Evolutionary conservation across 179 eudicot genomes (phyloP).

Genomic region (Corrigiola litoralis): DNA sequence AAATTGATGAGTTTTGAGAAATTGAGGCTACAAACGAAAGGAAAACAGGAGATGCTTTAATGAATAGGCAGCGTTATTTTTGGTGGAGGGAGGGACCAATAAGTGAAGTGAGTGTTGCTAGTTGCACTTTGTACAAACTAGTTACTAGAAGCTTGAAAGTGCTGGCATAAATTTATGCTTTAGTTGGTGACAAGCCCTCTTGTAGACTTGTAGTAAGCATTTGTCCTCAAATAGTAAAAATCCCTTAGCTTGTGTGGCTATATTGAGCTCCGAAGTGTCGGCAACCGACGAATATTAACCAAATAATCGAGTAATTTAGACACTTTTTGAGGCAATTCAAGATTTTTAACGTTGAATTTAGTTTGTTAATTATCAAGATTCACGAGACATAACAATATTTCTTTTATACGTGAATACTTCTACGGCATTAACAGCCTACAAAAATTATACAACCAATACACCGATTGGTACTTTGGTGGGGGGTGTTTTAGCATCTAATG

Average conservation of each 20-base stretch:
- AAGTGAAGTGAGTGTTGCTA: constrained; percentile 21
- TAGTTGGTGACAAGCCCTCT: not conserved
- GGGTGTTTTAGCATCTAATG: no score
- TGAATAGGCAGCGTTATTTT: not conserved
- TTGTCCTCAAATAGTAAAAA: not conserved
- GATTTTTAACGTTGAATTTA: no score
- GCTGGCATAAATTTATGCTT: not conserved
- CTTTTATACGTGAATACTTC: no score
- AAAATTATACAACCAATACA: no score
- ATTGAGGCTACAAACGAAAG: not conserved
- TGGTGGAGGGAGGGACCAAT: constrained; percentile 12
- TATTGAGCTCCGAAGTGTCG: constrained; percentile 38
- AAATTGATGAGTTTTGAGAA: not conserved
- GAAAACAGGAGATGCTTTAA: not conserved
- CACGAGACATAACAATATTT: no score
- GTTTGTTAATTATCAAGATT: not conserved
- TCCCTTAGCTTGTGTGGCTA: constrained; percentile 12
- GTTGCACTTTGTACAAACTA: constrained; percentile 1
- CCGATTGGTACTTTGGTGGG: no score
- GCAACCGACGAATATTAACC: constrained; percentile 34
- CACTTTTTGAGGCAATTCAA: not conserved
- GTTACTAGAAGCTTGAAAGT: not conserved
- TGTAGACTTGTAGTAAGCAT: not conserved
- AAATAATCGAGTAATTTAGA: not conserved
- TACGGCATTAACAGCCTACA: no score